Base-by-base conservation (phyloP, 331 rosid species). In the Prunus yedoensis region DNA sequence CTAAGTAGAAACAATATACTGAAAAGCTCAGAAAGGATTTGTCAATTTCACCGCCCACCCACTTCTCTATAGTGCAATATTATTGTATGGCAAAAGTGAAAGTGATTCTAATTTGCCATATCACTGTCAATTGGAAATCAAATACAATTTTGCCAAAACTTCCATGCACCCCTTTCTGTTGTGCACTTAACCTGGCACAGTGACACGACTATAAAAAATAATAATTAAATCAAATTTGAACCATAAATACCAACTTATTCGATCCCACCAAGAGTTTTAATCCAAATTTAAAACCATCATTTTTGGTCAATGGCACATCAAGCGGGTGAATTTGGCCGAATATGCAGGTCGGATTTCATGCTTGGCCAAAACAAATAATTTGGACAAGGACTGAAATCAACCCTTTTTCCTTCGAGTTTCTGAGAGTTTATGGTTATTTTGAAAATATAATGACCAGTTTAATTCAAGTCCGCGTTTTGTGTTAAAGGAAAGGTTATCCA, bases 221-320 rank as follows among this genome's bases (percentile, higher is more conserved):
- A 60, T 23, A 60, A 60, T 27, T 2, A 17, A 60, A 60, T 60
- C 32, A 57, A 23, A 58, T 58, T 4, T 23, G 63, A 21, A 47
- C 16, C 16, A 47, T 47, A 47, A 58, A 5, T 60, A 60, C 66
- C 66, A 3, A 30, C 23, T 32, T 32, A 32, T 60, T 60, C 41
- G 43, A 63, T 17, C 46, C 68, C 3, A 63, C 23, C 47, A 63
- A 63, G 6, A 30, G 47, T 63, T 63, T 13, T 63, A 1, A 17
- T 63, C 49, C 68, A 63, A 63, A 17, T 63, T 63, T 30, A 15
- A 13, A 62, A 4, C 21, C 10, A 18, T 4, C 0, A 43, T 67
- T 71, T 75, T 35, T 58, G 21, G 64, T 47, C 66, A 67, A n/a
- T 51, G 79, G 66, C 76, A 30, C 13, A 70, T 70, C 54, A 70